Conservation (phyloP, 2,329 filamentous ascomycete species). For the Ascosphaera apis region DNA sequence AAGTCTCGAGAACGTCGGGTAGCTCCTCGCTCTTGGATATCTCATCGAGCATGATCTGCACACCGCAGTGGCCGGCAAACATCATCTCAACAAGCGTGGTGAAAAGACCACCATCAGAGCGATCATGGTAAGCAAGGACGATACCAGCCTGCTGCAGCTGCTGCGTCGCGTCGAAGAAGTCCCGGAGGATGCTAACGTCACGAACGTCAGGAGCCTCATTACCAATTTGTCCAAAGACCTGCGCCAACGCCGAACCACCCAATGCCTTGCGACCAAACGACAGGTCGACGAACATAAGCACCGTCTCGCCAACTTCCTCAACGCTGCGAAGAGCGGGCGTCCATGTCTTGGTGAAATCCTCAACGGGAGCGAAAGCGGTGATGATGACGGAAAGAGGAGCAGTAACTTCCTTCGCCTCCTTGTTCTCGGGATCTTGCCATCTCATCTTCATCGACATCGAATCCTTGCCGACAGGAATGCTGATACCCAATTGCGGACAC, state of each 20-base stretch:
- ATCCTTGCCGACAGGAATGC: constrained; percentile 92
- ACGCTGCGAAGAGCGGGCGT: constrained; percentile 65
- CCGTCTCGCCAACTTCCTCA: constrained; percentile 71
- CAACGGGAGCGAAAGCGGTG: constrained; percentile 69
- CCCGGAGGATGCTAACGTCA: constrained; percentile 55
- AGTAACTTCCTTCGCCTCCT: constrained; percentile 60
- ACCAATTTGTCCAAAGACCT: constrained; percentile 70
- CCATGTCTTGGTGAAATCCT: constrained; percentile 71
- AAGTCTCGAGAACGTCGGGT: constrained; percentile 43
- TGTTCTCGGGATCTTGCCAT: constrained; percentile 51
- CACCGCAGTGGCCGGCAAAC: constrained; percentile 80
- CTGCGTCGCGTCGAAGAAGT: constrained; percentile 75
- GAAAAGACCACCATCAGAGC: constrained; percentile 78
- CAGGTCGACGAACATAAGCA: constrained; percentile 79
- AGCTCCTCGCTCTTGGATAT: constrained; percentile 35
- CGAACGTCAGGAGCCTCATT: constrained; percentile 69
- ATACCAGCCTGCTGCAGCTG: constrained; percentile 41
- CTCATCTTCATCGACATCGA: constrained; percentile 98
- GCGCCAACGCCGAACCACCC: constrained; percentile 76
- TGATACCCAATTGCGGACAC: constrained; percentile 72
- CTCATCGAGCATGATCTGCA: constrained; percentile 62
- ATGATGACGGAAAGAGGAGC: constrained; percentile 81
- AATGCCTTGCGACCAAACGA: constrained; percentile 58
- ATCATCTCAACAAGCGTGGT: constrained; percentile 92
- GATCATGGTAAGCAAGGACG: constrained; percentile 85